Evolutionary conservation across 768 basidiomycete genomes (phyloP), one percentile per base, ranked within the genome.

Genomic region (Calocybe gangraenosa): DNA sequence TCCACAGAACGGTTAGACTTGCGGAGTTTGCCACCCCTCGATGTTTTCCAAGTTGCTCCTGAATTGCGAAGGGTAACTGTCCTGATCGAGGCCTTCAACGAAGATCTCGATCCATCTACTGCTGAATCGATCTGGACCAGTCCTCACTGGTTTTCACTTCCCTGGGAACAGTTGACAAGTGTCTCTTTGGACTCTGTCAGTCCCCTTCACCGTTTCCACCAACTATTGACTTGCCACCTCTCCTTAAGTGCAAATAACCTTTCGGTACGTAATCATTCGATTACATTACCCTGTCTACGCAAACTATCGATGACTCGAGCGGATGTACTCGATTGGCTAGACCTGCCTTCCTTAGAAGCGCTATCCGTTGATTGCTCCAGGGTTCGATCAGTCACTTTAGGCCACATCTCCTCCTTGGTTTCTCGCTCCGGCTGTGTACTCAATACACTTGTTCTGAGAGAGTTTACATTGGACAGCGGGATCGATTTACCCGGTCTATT

Each of bases 131-230:
- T 2, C 23, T 17, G 17, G 8, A 8, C 19, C n/a, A 15, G 2
- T 7, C 31, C 39, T 9, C 11, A 40, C 31, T 7, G 18, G n/a
- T 17, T 40, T 15, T 15, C 8, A n/a, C 32, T 43, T 20, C 42
- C 42, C 22, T 43, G 42, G 42, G 21, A 7, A 33, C 42, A 43
- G 32, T 6, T 43, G n/a, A 43, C 42, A 18, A 22, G 19, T 21
- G 9, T 43, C 3, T 17, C 2, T 2, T 9, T 28, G 9, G 39
- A 40, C 14, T 28, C 39, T 4, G 10, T 40, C 39, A 15, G 3
- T 9, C 23, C 25, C 7, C 5, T 28, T 2, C 7, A 14, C 2
- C 14, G 6, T 1, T 15, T 40, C n/a, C n/a, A n/a, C n/a, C n/a
- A n/a, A n/a, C n/a, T n/a, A n/a, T n/a, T n/a, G n/a, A n/a, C n/a